Evolutionary conservation across 129 eudicot species (phyloP), one percentile per base, ranked within the genome.

Genomic region (Glebionis coronaria): DNA sequence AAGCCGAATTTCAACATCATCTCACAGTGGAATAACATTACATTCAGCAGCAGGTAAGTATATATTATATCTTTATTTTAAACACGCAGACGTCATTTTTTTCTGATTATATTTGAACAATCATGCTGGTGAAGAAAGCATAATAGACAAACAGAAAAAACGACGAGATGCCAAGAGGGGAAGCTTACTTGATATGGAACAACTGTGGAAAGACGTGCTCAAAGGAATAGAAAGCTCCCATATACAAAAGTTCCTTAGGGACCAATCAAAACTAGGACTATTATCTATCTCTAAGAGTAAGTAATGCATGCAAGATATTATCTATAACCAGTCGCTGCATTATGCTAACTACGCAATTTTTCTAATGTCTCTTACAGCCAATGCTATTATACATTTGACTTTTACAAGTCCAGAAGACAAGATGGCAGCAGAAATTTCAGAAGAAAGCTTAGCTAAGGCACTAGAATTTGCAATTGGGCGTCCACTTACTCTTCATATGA

Each of bases 281-380:
- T 61, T 76, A 52, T 69, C 76, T 15, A 19, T 76, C 56, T 76
- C 81, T 44, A 76, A 56, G 67, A 70, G 81, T 76, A 76, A 35
- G 42, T 35, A 35, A 35, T 35, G 42, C 42, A 76, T 69, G 65
- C 53, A 61, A 14, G 21, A 31, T 14, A n/a, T 29, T 14, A n/a
- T 29, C 25, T 58, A 66, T 61, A 28, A 7, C 42, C 42, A 35
- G 7, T 35, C 9, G 42, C 42, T 35, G 42, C 42, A 35, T 35
- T 35, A 35, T 35, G 20, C 45, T 67, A 31, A 20, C n/a, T 35
- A 45, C 35, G 21, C 7, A 28, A 23, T 57, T 20, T 35, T 50
- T 42, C 28, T 35, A 18, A 13, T 20, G 57, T 67, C 38, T 38
- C 51, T 19, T 63, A 69, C 76, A 76, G 81, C 45, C 66, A 76